A percentile compares a stretch with the other conserved stretches of the same genome.
These are phyloP conservation scores for Cylindrodendrum hubeiense DNA, from an alignment of 2,329 filamentous ascomycete genomes.

Conservation along the genomic window DNA sequence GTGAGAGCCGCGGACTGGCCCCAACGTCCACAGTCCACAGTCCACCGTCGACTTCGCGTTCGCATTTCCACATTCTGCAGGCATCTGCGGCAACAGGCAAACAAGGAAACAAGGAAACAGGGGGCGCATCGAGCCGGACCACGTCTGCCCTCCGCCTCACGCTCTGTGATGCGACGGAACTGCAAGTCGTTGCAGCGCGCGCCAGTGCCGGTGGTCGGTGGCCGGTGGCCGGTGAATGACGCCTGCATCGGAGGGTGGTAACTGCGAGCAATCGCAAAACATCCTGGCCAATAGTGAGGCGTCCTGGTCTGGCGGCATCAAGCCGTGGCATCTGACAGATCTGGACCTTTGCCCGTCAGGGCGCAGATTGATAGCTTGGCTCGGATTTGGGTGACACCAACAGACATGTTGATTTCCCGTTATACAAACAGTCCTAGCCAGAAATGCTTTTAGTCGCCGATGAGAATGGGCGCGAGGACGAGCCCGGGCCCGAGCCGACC, in stretches of 20 bases:
- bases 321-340: conserved; percentile 30
- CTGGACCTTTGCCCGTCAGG: conserved; percentile 5
- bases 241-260: conserved; percentile 25
- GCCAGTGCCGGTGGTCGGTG: conserved; percentile 20
- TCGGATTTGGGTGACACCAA: conserved; percentile 10
- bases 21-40: conserved; percentile 15
- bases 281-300: conserved; percentile 24
- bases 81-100: background rate
- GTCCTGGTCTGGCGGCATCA: conserved; percentile 9
- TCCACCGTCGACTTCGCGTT: conserved; percentile 1
- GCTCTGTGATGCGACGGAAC: background rate
- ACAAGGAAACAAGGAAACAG: conserved; percentile 7
- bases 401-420: background rate
- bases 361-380: conserved; percentile 10
- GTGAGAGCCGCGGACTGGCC: conserved; percentile 3
- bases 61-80: background rate
- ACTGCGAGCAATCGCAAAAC: conserved; percentile 26
- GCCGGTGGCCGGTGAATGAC: conserved; percentile 17
- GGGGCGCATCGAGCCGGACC: background rate
- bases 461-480: background rate
- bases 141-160: conserved; percentile 1
- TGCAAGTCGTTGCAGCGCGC: background rate
- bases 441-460: background rate
- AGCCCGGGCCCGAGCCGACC: conserved; percentile 1
- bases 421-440: background rate